These are phyloP conservation scores for Cyclotella kingstonii DNA, from an alignment of 108 stramenopile genomes.

Conservation along the genomic window DNA sequence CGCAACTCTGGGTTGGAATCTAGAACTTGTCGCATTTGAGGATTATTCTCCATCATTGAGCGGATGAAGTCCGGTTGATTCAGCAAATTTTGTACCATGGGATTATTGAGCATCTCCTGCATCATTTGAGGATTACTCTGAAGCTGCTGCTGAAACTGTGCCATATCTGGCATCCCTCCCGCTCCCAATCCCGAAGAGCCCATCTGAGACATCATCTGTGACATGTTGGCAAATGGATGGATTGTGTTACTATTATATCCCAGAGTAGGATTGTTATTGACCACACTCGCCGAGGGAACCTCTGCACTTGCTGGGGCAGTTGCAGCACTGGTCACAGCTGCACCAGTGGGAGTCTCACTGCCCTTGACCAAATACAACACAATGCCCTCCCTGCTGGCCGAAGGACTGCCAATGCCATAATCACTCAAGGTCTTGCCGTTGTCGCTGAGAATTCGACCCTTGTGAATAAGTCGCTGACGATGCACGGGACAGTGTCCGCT, in stretches of 20 bases:
- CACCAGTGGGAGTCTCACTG: slow-evolving; percentile 18
- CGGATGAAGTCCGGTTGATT: slow-evolving; percentile 90
- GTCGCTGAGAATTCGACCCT: slow-evolving; percentile 92
- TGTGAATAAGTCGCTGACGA: slow-evolving; percentile 89
- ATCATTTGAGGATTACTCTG: slow-evolving; percentile 62
- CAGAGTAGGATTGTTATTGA: too few relatives aligned
- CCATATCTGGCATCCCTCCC: slow-evolving; percentile 28
- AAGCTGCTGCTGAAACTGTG: slow-evolving; percentile 32
- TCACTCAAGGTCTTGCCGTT: slow-evolving; percentile 53
- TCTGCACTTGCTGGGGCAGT: slow-evolving; percentile 18
- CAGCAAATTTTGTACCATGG: slow-evolving; percentile 83
- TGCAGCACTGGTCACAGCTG: slow-evolving; percentile 2
- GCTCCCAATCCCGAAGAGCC: slow-evolving; percentile 1
- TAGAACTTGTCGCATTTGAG: slow-evolving; percentile 86
- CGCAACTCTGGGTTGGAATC: slow-evolving; percentile 90
- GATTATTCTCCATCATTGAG: slow-evolving; percentile 86
- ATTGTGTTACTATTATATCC: too few relatives aligned
- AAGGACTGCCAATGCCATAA: slow-evolving; percentile 54
- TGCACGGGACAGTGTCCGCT: slow-evolving; percentile 47
- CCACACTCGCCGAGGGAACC: slow-evolving; percentile 24
- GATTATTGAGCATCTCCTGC: slow-evolving; percentile 75
- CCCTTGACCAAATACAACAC: slow-evolving; percentile 75
- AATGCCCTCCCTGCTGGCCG: slow-evolving; percentile 23
- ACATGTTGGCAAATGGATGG: slow-evolving; percentile 1
- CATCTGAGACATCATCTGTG: slow-evolving; percentile 43